These are phyloP conservation scores for Gossypium australe DNA, from an alignment of 345 rosid species.

Conservation along the genomic window DNA sequence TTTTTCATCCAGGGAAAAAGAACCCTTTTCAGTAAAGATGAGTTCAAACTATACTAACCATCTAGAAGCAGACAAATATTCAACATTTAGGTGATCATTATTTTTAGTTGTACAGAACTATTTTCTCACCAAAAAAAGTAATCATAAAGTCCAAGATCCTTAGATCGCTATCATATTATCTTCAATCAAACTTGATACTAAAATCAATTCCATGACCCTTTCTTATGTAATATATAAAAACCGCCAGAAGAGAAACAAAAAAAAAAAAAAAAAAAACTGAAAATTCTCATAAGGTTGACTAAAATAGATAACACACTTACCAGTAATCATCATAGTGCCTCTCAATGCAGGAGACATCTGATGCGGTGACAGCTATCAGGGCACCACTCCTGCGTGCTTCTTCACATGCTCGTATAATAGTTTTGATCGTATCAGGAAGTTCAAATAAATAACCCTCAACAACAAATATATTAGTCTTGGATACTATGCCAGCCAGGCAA, in stretches of 20 bases:
- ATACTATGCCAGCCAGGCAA: conserved; percentile 62
- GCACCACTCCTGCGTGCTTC: conserved; percentile 76
- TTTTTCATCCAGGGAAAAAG: not conserved
- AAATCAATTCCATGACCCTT: not conserved
- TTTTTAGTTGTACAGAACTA: not conserved
- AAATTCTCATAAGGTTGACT: not conserved
- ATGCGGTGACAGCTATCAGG: conserved; percentile 85
- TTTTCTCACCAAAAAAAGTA: not conserved
- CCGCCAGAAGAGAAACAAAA: not conserved
- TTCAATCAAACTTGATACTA: not conserved
- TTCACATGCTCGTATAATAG: conserved; percentile 78
- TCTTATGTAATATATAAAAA: not conserved
- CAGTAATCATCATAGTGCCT: conserved; percentile 91
- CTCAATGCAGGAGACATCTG: conserved; percentile 91
- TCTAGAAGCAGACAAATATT: not conserved
- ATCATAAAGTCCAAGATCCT: not conserved
- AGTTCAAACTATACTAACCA: not conserved
- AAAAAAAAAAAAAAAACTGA: not conserved
- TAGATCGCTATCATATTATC: not conserved
- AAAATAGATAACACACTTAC: conserved; percentile 27
- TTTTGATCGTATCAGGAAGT: conserved; percentile 78
- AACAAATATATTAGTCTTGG: conserved; percentile 69
- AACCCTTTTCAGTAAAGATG: not conserved
- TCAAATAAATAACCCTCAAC: conserved; percentile 96
- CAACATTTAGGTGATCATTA: not conserved